These are phyloP conservation scores for Rossbeevera mucosa DNA, from an alignment of 768 basidiomycete species.

Conservation along the genomic window DNA sequence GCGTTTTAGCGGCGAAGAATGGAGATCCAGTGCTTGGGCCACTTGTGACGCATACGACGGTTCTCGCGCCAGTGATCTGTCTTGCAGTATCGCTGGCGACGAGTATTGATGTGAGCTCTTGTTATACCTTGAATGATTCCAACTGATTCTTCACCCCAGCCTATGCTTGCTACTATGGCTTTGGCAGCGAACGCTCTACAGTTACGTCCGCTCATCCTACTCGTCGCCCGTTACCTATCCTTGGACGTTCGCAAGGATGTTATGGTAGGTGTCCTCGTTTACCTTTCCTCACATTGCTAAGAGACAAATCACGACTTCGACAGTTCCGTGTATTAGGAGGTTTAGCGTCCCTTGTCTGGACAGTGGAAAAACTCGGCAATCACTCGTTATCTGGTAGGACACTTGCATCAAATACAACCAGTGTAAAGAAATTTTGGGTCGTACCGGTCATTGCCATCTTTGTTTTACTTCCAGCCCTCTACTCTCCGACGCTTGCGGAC, in stretches of 20 bases:
- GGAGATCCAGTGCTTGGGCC: slow-evolving; percentile 54
- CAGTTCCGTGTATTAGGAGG: slow-evolving; percentile 27
- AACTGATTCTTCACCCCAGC: slow-evolving; percentile 8
- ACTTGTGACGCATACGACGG: slow-evolving; percentile 49
- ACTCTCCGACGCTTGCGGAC: slow-evolving; percentile 54
- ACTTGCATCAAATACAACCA: not conserved
- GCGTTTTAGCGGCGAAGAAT: slow-evolving; percentile 53
- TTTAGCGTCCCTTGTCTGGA: slow-evolving; percentile 12
- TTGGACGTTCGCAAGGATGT: slow-evolving; percentile 18
- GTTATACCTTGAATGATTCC: not conserved
- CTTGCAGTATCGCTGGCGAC: slow-evolving; percentile 45
- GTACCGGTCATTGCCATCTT: slow-evolving; percentile 28
- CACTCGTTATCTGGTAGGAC: not conserved
- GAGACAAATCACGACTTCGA: not conserved
- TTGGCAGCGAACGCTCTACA: slow-evolving; percentile 27
- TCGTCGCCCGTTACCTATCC: slow-evolving; percentile 12
- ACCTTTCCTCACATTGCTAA: slow-evolving; percentile 2
- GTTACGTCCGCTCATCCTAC: slow-evolving; percentile 19
- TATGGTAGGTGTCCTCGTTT: slow-evolving; percentile 14
- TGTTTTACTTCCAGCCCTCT: slow-evolving; percentile 39
- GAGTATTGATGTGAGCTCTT: slow-evolving; percentile 36
- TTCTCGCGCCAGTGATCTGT: slow-evolving; percentile 55
- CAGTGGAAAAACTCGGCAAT: slow-evolving; percentile 1
- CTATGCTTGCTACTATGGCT: slow-evolving; percentile 20
- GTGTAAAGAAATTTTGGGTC: slow-evolving; percentile 6